phyloP scores from a whole-genome alignment of 768 basidiomycete genomes.

The Kwoniella shandongensis region DNA sequence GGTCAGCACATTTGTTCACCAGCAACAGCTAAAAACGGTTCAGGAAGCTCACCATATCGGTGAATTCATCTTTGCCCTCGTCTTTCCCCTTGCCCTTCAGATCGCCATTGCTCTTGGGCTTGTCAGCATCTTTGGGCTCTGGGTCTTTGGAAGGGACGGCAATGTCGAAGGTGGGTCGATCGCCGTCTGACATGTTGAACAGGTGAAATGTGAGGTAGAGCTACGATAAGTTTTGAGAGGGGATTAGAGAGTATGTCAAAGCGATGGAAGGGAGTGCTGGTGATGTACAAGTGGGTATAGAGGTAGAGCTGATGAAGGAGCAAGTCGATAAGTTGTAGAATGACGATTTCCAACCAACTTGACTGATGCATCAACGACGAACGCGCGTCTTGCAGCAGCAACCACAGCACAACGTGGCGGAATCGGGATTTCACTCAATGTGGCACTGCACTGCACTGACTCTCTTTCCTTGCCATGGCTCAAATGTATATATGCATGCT shows the following conservation, averaged over 20 bases:
- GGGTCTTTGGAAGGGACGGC: constrained; percentile 57
- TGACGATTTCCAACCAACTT: no score
- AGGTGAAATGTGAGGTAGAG: no score
- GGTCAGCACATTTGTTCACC: not conserved
- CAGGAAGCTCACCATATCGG: constrained; percentile 52
- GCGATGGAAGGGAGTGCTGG: no score
- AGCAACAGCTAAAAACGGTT: no score
- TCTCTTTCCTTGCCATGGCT: not conserved
- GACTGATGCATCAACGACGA: no score
- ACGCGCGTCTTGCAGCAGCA: no score
- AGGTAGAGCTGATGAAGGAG: no score
- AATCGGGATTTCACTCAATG: constrained; percentile 1
- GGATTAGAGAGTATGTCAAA: no score
- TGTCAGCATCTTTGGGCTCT: constrained; percentile 60
- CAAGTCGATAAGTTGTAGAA: no score
- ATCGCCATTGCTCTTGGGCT: constrained; percentile 54
- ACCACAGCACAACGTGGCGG: constrained; percentile 5
- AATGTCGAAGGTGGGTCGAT: constrained; percentile 43
- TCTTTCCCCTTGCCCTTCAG: constrained; percentile 54
- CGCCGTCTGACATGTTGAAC: constrained; percentile 20
- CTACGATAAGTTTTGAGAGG: no score
- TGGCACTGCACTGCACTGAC: not conserved
- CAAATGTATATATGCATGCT: not conserved
- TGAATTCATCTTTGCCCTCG: constrained; percentile 34
- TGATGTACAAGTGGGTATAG: no score